Evolutionary conservation across 192 early-diverging fungal genomes (phyloP).

Genomic region (Backusella mclennaniae): DNA sequence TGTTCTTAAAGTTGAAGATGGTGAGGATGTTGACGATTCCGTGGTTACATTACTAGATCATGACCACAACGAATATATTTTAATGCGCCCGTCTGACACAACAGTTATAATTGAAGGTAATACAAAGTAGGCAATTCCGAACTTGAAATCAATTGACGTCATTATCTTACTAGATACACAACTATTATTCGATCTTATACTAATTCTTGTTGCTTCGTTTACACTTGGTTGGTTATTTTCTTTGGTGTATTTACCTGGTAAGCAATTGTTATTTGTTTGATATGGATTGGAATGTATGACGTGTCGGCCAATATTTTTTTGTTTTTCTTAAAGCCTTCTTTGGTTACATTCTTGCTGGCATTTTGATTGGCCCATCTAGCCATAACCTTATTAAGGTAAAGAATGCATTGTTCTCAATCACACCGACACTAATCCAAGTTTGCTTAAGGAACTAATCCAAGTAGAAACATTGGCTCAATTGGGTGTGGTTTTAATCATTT

Average conservation of each 20-base stretch:
- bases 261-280: background rate
- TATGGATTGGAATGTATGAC: constrained; percentile 35
- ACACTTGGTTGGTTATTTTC: constrained; percentile 37
- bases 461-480: constrained; percentile 55
- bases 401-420: background rate
- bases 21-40: constrained; percentile 14
- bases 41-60: constrained; percentile 44
- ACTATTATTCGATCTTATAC: constrained; percentile 39
- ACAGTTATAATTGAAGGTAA: constrained; percentile 46
- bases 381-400: constrained; percentile 49
- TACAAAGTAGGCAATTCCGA: background rate
- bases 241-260: constrained; percentile 30
- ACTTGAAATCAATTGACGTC: background rate
- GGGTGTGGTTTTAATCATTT: constrained; percentile 57
- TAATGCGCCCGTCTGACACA: constrained; percentile 40
- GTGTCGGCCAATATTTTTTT: constrained; percentile 19
- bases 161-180: constrained; percentile 32
- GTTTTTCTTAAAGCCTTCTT: constrained; percentile 43
- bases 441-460: constrained; percentile 42
- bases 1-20: constrained; percentile 39
- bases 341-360: constrained; percentile 55
- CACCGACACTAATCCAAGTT: background rate
- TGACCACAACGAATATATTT: constrained; percentile 56
- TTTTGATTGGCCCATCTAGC: constrained; percentile 41
- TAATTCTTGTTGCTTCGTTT: constrained; percentile 41